Evolutionary conservation across 176 grass and related monocot species (phyloP).

Genomic region (Juncus inflexus): DNA sequence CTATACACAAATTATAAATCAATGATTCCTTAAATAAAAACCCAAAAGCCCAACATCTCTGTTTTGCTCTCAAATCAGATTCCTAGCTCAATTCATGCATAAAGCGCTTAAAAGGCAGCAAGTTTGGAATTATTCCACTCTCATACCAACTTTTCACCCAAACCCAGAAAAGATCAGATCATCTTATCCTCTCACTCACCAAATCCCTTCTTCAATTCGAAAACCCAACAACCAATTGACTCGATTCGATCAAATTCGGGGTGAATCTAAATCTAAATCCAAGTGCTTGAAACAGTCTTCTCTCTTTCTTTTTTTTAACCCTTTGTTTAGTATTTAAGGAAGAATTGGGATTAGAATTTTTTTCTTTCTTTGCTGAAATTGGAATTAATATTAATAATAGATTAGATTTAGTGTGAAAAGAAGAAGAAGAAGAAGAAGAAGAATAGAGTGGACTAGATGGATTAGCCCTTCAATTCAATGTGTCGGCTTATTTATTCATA

Average conservation of each 20-base stretch:
- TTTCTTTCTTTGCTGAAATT: background rate
- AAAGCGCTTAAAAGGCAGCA: conserved; percentile 13
- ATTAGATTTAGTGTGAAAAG: conserved; percentile 29
- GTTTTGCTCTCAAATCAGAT: conserved; percentile 5
- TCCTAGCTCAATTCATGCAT: conserved; percentile 19
- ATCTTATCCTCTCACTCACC: conserved; percentile 10
- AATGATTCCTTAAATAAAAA: conserved; percentile 3
- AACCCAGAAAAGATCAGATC: conserved; percentile 7
- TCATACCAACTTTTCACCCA: conserved; percentile 10
- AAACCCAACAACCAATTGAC: background rate
- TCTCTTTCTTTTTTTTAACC: background rate
- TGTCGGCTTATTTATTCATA: conserved; percentile 24
- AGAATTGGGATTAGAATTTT: conserved; percentile 10
- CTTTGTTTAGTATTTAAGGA: background rate
- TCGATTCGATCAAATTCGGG: background rate
- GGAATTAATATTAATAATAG: background rate
- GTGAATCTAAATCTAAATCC: background rate
- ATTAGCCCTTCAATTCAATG: conserved; percentile 29
- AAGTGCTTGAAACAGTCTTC: background rate
- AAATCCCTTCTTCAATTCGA: conserved; percentile 12
- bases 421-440: no score
- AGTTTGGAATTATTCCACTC: background rate
- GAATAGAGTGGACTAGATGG: conserved; percentile 22
- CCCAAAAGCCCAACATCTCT: conserved; percentile 12
- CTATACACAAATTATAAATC: conserved; percentile 1